phyloP scores from a whole-genome alignment of 148 eudicot species.

The Fagopyrum tataricum region DNA sequence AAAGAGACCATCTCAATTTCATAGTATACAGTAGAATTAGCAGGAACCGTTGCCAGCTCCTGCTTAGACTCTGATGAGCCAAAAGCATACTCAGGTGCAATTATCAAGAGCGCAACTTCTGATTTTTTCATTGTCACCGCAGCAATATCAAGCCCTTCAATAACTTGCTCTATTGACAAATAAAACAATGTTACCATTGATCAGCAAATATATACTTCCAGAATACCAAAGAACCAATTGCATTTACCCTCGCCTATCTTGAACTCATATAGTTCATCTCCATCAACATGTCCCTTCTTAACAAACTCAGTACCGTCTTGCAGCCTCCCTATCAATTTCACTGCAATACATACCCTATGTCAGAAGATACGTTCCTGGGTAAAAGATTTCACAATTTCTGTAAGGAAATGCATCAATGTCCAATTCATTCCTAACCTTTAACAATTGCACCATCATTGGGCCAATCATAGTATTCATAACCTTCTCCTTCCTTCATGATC shows the following conservation, averaged over 20 bases:
- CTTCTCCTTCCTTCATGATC: slow-evolving; percentile 84
- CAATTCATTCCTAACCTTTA: slow-evolving; percentile 38
- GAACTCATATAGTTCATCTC: slow-evolving; percentile 62
- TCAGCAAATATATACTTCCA: background rate
- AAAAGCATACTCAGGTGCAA: slow-evolving; percentile 82
- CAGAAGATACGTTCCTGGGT: background rate
- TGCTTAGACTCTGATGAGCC: slow-evolving; percentile 74
- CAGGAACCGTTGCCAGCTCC: slow-evolving; percentile 78
- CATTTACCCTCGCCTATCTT: slow-evolving; percentile 89
- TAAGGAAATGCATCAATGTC: background rate
- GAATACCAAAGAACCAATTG: background rate
- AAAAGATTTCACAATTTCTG: background rate
- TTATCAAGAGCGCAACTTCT: slow-evolving; percentile 57
- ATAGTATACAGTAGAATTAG: slow-evolving; percentile 64
- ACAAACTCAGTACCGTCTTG: slow-evolving; percentile 74
- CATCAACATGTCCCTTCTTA: slow-evolving; percentile 69
- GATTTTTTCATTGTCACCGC: slow-evolving; percentile 88
- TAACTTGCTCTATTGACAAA: slow-evolving; percentile 70
- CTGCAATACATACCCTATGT: slow-evolving; percentile 29
- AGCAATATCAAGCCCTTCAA: slow-evolving; percentile 79
- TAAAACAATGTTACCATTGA: background rate
- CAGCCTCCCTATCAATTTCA: slow-evolving; percentile 84
- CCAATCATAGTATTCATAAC: slow-evolving; percentile 7
- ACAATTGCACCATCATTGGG: slow-evolving; percentile 40
- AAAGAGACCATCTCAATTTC: slow-evolving; percentile 79